phyloP scores from a whole-genome alignment of 116 monocot species.

The Dioscorea cayenensis region DNA sequence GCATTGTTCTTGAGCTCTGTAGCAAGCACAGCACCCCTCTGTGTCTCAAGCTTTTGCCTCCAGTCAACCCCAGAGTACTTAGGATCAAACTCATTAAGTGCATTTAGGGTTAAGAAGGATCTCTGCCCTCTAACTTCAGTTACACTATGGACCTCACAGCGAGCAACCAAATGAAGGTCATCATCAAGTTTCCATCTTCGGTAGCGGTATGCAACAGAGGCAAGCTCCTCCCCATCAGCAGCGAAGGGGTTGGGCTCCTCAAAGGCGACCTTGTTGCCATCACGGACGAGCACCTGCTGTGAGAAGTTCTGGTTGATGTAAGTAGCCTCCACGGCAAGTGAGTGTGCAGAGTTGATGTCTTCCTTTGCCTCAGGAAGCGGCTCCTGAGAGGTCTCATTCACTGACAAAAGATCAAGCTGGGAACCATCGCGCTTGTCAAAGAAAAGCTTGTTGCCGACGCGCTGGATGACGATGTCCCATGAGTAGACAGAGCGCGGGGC shows the following conservation, averaged over 20 bases:
- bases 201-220: constrained; percentile 82
- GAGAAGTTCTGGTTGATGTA: constrained; percentile 97
- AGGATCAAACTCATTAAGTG: constrained; percentile 92
- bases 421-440: constrained; percentile 97
- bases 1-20: constrained; percentile 98
- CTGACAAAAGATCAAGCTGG: constrained; percentile 79
- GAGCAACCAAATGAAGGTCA: constrained; percentile 70
- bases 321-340: constrained; percentile 81
- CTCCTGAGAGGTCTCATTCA: constrained; percentile 85
- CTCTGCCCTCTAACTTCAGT: constrained; percentile 64
- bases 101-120: constrained; percentile 81
- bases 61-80: constrained; percentile 92
- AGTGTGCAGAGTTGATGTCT: constrained; percentile 89
- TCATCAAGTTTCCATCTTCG: constrained; percentile 92
- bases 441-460: constrained; percentile 97
- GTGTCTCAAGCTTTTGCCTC: constrained; percentile 97
- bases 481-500: constrained; percentile 84
- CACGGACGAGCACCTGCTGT: constrained; percentile 83
- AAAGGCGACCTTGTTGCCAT: constrained; percentile 79
- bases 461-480: constrained; percentile 94
- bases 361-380: constrained; percentile 87
- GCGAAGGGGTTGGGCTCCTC: constrained; percentile 98
- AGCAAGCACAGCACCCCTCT: constrained; percentile 89
- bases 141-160: constrained; percentile 85
- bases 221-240: constrained; percentile 68